Conservation (phyloP, 495 filamentous ascomycete species). For the Neurospora sp. region DNA sequence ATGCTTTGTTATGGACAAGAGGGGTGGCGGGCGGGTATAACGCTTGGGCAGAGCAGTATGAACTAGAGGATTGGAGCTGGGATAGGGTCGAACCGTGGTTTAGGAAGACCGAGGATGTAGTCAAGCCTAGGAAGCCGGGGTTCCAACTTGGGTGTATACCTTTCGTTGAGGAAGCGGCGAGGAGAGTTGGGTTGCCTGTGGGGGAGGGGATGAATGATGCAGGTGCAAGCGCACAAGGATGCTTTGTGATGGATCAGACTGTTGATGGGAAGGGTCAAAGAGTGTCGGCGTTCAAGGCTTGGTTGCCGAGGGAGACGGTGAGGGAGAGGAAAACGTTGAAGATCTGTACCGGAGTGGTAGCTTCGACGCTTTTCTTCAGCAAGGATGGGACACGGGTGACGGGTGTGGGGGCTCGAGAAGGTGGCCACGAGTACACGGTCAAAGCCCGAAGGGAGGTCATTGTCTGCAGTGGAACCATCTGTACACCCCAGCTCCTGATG, state of each 20-base stretch:
- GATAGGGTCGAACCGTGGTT: constrained; percentile 22
- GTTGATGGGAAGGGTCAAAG: constrained; percentile 11
- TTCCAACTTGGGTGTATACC: constrained; percentile 1
- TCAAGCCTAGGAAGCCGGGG: constrained; percentile 1
- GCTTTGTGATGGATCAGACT: constrained; percentile 13
- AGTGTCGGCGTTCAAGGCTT: constrained; percentile 12
- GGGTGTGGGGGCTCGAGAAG: constrained; percentile 7
- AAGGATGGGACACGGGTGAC: background rate
- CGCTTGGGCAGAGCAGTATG: constrained; percentile 15
- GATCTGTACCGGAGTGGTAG: constrained; percentile 16
- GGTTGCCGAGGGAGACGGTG: constrained; percentile 6
- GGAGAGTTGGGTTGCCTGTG: constrained; percentile 7
- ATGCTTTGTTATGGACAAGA: constrained; percentile 17
- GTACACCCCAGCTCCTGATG: constrained; percentile 19
- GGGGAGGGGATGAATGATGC: constrained; percentile 12
- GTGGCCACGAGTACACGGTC: constrained; percentile 6
- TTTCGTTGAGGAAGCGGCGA: constrained; percentile 5
- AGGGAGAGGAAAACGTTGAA: constrained; percentile 5
- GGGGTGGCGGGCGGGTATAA: constrained; percentile 16
- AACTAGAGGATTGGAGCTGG: constrained; percentile 17
- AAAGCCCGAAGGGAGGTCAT: constrained; percentile 17
- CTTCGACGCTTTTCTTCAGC: constrained; percentile 10
- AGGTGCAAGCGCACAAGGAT: constrained; percentile 9
- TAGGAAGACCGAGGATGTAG: constrained; percentile 11
- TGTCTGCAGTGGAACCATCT: constrained; percentile 11